Evolutionary conservation across 2,329 filamentous ascomycete species (phyloP), one percentile per base, ranked within the genome.

Genomic region (Penicillium sp.): DNA sequence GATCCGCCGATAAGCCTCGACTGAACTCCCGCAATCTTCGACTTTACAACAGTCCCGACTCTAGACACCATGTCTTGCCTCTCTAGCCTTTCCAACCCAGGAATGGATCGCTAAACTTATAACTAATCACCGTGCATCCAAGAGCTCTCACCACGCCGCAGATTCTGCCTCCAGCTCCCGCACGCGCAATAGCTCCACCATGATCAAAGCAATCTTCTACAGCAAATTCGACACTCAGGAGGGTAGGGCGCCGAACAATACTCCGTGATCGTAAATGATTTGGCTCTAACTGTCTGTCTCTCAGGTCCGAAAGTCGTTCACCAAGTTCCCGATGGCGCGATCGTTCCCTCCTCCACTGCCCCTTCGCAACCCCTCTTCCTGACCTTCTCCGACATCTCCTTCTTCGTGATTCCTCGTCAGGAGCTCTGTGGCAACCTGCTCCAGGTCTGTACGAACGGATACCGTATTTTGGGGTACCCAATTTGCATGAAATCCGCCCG

Each of bases 391-490:
- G 83, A 87, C 36, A 79, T 97, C 53, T 86, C 87, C 11, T 84
- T 91, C 62, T 96, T 94, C 71, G 84, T 98, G 59, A 95, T 98
- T 58, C 93, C 93, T 13, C 85, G 87, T 38, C 88, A 95, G 67
- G 86, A 91, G 57, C 93, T 98, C 61, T 95, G 91, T 76, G 94
- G 95, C 64, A 87, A 89, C 50, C 83, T 90, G 45, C 78, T 97
- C 47, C 67, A 69, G 18, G 83, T 94, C 40, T 79, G 75, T 55
- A 72, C 71, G n/a, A 84, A 84, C 64, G 84, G 87, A 31, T 85
- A 90, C 65, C 81, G 83, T 42, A 81, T 98, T 39, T 77, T 98
- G 21, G 88, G 90, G 11, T 88, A 89, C 57, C 93, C 93, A 0
- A 84, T 97, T 37, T 91, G 88, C 61, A 87, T 97, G 60, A 81